A percentile compares a stretch with the other conserved stretches of the same genome.
Evolutionary conservation across 805 yeast genomes (phyloP).

Genomic region (Metschnikowia vanudenii): DNA sequence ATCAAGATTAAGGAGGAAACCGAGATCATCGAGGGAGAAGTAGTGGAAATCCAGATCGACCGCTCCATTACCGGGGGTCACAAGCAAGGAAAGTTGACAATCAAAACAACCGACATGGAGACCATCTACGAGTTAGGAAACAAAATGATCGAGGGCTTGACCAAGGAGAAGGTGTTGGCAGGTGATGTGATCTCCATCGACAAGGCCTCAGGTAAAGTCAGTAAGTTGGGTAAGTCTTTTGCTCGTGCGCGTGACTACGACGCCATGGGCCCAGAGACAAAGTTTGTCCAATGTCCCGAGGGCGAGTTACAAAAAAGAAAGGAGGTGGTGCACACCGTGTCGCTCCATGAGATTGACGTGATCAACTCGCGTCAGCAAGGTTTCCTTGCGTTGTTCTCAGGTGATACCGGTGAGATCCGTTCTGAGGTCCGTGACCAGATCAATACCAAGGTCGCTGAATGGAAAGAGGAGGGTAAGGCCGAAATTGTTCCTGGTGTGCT

Average conservation of each 20-base stretch:
- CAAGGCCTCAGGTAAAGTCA: slow-evolving; percentile 90
- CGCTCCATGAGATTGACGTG: slow-evolving; percentile 95
- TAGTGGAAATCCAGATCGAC: slow-evolving; percentile 93
- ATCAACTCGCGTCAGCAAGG: slow-evolving; percentile 98
- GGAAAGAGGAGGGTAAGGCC: slow-evolving; percentile 99
- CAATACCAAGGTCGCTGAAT: slow-evolving; percentile 93
- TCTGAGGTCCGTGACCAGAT: slow-evolving; percentile 95
- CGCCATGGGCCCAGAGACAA: slow-evolving; percentile 98
- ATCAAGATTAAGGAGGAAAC: slow-evolving; percentile 94
- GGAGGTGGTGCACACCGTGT: slow-evolving; percentile 96
- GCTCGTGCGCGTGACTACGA: slow-evolving; percentile 97
- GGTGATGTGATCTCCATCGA: slow-evolving; percentile 97
- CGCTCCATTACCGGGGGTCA: slow-evolving; percentile 95
- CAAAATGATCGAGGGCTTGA: slow-evolving; percentile 90
- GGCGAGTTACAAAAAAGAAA: slow-evolving; percentile 96
- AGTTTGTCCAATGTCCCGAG: slow-evolving; percentile 97
- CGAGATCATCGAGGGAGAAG: slow-evolving; percentile 98
- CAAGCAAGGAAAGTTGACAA: slow-evolving; percentile 96
- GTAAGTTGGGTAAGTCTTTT: slow-evolving; percentile 93
- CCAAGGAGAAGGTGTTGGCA: slow-evolving; percentile 92
- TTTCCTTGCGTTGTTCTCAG: slow-evolving; percentile 89
- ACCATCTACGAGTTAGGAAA: slow-evolving; percentile 93
- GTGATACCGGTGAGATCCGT: slow-evolving; percentile 97
- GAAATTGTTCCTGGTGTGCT: slow-evolving; percentile 96
- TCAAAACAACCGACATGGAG: slow-evolving; percentile 97